phyloP scores from a whole-genome alignment of 78 protist species.

The Chrysochromulina tobinii region DNA sequence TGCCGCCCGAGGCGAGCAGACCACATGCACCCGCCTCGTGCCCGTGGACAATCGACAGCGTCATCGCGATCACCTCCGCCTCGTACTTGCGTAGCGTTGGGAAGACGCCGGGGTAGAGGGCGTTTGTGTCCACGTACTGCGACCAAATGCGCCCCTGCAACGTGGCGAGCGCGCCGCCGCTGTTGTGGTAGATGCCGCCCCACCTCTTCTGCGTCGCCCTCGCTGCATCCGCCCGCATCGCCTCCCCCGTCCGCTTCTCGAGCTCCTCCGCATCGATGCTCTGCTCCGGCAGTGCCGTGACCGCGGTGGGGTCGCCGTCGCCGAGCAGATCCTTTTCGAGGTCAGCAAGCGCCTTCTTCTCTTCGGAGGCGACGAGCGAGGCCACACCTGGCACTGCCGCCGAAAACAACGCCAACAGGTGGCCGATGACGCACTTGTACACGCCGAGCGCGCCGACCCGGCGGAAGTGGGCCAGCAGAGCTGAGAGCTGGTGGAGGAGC shows the following conservation, averaged over 20 bases:
- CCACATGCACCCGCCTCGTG: not conserved
- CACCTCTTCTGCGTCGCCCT: not conserved
- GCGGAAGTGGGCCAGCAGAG: too few relatives aligned
- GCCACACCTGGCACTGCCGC: not conserved
- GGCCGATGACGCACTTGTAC: too few relatives aligned
- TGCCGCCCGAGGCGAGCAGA: not conserved
- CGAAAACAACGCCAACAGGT: too few relatives aligned
- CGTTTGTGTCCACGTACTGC: not conserved
- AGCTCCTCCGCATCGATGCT: not conserved
- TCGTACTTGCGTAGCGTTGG: not conserved
- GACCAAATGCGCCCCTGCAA: not conserved
- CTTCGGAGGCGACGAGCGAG: not conserved
- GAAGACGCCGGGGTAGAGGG: constrained; percentile 4
- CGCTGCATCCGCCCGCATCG: not conserved
- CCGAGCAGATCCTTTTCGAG: not conserved
- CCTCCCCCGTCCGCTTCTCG: not conserved
- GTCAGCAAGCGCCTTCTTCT: not conserved
- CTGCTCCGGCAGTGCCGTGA: not conserved
- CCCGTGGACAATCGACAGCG: not conserved
- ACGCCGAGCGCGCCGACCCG: too few relatives aligned
- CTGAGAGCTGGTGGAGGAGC: too few relatives aligned
- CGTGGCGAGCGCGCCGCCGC: not conserved
- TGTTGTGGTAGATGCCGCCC: not conserved
- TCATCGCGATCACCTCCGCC: not conserved
- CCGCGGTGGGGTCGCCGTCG: not conserved